Evolutionary conservation across 2,329 filamentous ascomycete species (phyloP).

Genomic region (Fusarium gaditjirri): DNA sequence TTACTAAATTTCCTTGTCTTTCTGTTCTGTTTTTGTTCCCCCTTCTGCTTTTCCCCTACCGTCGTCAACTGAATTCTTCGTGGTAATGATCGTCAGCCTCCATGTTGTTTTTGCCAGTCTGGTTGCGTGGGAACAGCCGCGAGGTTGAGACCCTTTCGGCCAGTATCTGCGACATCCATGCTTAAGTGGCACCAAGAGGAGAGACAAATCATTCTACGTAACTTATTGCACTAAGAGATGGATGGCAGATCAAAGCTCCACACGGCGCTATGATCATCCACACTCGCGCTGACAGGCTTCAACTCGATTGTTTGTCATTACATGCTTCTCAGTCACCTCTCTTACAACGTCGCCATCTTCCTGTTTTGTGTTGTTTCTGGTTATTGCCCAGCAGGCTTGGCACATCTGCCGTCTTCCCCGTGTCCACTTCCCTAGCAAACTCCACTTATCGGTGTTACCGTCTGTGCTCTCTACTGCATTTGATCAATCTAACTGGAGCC

Average conservation of each 20-base stretch:
- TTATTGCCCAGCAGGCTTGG: constrained; percentile 26
- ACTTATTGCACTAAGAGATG: constrained; percentile 15
- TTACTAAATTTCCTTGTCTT: constrained; percentile 18
- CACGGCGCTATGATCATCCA: constrained; percentile 1
- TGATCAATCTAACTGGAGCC: constrained; percentile 36
- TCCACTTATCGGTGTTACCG: constrained; percentile 24
- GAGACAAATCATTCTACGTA: constrained; percentile 11
- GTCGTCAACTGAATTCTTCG: neutral
- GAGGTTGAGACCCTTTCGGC: constrained; percentile 27
- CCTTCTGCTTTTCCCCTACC: neutral
- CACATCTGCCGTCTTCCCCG: constrained; percentile 26
- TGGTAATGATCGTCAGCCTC: neutral
- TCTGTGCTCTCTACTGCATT: constrained; percentile 35
- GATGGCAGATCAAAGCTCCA: constrained; percentile 22
- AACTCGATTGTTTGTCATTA: neutral
- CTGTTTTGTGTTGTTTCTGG: constrained; percentile 8
- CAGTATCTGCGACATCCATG: constrained; percentile 34
- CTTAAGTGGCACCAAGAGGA: constrained; percentile 25
- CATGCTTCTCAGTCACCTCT: neutral
- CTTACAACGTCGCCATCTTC: neutral
- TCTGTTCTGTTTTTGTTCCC: neutral
- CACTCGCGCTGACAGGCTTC: constrained; percentile 9
- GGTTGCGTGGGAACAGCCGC: constrained; percentile 25
- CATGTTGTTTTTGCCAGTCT: constrained; percentile 4
- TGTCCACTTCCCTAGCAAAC: constrained; percentile 35